phyloP scores from a whole-genome alignment of 2,329 filamentous ascomycete species.

The Akanthomyces uredinophilus region DNA sequence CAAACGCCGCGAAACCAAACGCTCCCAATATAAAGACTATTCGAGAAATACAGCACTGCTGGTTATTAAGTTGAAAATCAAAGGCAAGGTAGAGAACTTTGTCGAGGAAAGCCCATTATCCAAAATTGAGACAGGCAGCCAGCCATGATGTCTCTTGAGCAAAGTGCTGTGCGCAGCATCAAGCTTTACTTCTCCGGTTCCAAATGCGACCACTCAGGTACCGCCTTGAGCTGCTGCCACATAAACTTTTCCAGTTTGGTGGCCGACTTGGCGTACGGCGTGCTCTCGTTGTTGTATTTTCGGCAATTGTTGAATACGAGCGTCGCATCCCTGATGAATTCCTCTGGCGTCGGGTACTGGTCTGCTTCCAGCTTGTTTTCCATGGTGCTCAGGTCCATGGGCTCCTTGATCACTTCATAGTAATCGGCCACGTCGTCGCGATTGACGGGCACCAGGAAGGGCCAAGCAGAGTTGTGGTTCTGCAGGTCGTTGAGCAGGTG shows the following conservation, averaged over 20 bases:
- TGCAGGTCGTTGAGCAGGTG: constrained; percentile 93
- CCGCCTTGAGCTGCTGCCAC: constrained; percentile 87
- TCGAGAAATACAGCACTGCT: not conserved
- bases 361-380: constrained; percentile 92
- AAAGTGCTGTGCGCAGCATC: not conserved
- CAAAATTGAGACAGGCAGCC: not conserved
- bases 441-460: constrained; percentile 89
- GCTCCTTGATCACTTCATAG: constrained; percentile 96
- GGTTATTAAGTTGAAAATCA: not conserved
- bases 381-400: constrained; percentile 96
- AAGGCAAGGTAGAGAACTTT: not conserved
- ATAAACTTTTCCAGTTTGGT: constrained; percentile 91
- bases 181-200: constrained; percentile 40
- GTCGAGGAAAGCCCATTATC: not conserved
- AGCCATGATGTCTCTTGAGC: no score
- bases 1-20: not conserved
- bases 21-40: not conserved
- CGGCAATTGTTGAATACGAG: constrained; percentile 93
- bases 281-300: constrained; percentile 93
- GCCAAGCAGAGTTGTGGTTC: constrained; percentile 90
- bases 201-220: constrained; percentile 82
- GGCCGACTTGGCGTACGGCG: constrained; percentile 89
- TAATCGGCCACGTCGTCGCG: constrained; percentile 97
- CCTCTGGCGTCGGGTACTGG: constrained; percentile 83
- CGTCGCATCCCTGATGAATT: constrained; percentile 83